Base-by-base conservation (phyloP, 129 eudicot genomes). In the Lonicera japonica region DNA sequence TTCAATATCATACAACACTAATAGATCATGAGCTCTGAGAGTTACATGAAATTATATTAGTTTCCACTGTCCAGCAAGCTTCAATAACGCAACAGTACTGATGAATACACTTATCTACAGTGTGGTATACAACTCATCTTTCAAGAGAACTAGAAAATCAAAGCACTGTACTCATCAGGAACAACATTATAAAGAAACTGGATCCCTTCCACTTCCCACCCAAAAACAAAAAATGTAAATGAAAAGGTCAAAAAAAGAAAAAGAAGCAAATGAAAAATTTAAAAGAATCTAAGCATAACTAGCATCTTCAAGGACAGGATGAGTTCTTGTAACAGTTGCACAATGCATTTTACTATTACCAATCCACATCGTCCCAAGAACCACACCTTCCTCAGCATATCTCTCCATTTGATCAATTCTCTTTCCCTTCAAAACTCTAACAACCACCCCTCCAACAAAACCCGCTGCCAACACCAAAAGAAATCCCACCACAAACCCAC, bases 251-350 rank as follows among this genome's bases (percentile, higher is more conserved):
- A 13, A 13, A 23, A 16, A 15, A 45, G 12, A 15, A 15, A 1
- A 4, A n/a, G n/a, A n/a, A n/a, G n/a, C n/a, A 47, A 47, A 50
- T 50, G 1, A 23, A 3, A 22, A 45, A n/a, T 5, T 7, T 9
- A 25, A 24, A 25, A 24, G 2, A 48, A n/a, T 29, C 39, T 8
- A 65, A 12, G 72, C 65, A 63, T 60, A 66, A 73, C 70, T 43
- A 38, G 80, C 61, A 66, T 61, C 72, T 69, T 82, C 90, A 50
- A 83, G 76, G 25, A 43, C 67, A 20, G 90, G 87, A 69, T 75
- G 66, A 36, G 90, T 86, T 73, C 95, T 82, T 39, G 87, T 86
- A 5, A 75, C 70, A 17, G 73, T 65, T 23, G 95, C 95, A 60
- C 73, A 71, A 17, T 84, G 90, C 84, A 86, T 79, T 67, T 83